Conservation (phyloP, 495 filamentous ascomycete species). For the Venustampulla echinocandica region DNA sequence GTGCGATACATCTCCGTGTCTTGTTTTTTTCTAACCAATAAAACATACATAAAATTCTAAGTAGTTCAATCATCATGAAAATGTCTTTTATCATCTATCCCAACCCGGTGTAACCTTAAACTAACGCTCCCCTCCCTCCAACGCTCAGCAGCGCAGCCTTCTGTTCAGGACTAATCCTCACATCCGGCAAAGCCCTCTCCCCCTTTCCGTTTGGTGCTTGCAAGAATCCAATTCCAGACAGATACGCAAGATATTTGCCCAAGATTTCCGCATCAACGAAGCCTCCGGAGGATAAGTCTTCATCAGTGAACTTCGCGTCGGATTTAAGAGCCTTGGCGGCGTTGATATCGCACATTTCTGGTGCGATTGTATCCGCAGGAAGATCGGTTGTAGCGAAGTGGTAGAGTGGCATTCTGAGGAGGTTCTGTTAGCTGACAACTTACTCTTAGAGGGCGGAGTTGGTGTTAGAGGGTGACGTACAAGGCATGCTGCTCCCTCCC, state of each 20-base stretch:
- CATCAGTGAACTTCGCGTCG: constrained; percentile 54
- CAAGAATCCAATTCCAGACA: constrained; percentile 66
- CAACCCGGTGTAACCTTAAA: too few species aligned
- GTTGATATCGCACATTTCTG: constrained; percentile 71
- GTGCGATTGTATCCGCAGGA: constrained; percentile 67
- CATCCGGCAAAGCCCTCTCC: constrained; percentile 11
- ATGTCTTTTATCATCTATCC: too few species aligned
- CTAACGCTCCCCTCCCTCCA: constrained; percentile 21
- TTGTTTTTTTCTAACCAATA: too few species aligned
- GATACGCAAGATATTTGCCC: constrained; percentile 64
- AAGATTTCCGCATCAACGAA: constrained; percentile 60
- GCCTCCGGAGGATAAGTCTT: constrained; percentile 53
- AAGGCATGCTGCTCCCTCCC: constrained; percentile 61
- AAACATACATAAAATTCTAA: too few species aligned
- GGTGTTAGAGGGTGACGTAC: constrained; percentile 6
- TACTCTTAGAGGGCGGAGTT: background rate
- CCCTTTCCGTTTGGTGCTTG: constrained; percentile 40
- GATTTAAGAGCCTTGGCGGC: constrained; percentile 52
- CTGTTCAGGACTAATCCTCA: constrained; percentile 15
- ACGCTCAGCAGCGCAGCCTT: constrained; percentile 20
- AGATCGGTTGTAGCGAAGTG: constrained; percentile 78
- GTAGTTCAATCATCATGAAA: too few species aligned
- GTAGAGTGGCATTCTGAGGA: constrained; percentile 59
- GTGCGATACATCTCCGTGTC: too few species aligned
- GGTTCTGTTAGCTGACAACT: background rate